Percentiles rank a stretch among this genome's conserved stretches.
Conservation (phyloP, 768 basidiomycete genomes). For the Xerocomellus intermedius region DNA sequence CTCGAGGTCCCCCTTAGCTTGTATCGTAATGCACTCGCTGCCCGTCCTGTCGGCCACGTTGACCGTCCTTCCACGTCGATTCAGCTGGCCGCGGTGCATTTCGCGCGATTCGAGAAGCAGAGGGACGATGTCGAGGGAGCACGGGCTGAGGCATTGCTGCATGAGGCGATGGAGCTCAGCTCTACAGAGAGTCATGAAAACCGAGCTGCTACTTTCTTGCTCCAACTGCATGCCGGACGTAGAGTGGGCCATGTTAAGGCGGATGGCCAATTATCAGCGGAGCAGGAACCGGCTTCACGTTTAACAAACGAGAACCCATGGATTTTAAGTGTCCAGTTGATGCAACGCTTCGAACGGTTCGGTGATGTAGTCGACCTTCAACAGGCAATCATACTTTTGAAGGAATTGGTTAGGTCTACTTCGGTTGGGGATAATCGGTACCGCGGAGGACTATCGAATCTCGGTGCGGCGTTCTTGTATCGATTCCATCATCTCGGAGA, state of each 20-base stretch:
- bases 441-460: not conserved
- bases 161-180: too few species aligned
- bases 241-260: not conserved
- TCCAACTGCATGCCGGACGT: too few species aligned
- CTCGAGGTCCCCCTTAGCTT: too few species aligned
- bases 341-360: not conserved
- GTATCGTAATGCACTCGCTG: too few species aligned
- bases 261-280: not conserved
- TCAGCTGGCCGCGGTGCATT: not conserved
- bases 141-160: too few species aligned
- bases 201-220: too few species aligned
- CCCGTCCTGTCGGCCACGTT: too few species aligned
- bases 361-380: not conserved
- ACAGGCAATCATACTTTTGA: not conserved
- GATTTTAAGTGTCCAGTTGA: not conserved
- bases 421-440: not conserved
- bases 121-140: not conserved
- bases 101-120: too few species aligned
- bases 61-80: not conserved
- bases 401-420: not conserved
- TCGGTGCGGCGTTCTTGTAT: not conserved
- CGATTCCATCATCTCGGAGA: not conserved
- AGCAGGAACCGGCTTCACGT: too few species aligned
- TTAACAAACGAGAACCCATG: not conserved
- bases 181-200: too few species aligned